phyloP scores from a whole-genome alignment of 495 filamentous ascomycete genomes.

The Podospora pseudoanserina region DNA sequence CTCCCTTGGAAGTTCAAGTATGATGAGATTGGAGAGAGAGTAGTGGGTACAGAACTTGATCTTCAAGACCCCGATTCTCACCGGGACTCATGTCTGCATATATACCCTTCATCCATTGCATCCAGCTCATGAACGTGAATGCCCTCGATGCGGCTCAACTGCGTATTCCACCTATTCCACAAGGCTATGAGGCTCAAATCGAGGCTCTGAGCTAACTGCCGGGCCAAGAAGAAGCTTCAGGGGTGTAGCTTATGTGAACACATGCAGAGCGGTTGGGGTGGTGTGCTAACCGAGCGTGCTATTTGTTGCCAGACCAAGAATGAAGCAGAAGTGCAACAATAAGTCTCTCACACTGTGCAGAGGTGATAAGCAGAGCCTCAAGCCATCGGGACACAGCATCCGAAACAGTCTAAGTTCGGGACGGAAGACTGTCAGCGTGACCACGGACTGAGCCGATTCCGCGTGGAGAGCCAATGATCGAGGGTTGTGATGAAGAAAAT shows the following conservation, averaged over 20 bases:
- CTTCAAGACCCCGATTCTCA: background rate
- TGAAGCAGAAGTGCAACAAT: background rate
- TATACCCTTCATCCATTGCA: background rate
- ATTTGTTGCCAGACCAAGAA: background rate
- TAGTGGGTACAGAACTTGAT: background rate
- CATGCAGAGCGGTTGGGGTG: background rate
- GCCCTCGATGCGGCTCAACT: background rate
- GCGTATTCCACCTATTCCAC: background rate
- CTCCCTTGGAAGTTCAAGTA: background rate
- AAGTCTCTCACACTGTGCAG: background rate
- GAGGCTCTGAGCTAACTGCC: background rate
- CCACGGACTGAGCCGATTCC: background rate
- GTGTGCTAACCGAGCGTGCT: background rate
- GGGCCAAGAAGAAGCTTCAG: background rate
- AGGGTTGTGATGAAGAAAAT: background rate
- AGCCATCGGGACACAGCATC: background rate
- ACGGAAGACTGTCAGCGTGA: background rate
- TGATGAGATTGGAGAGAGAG: background rate
- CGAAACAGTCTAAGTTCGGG: conserved; percentile 5
- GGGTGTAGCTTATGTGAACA: background rate
- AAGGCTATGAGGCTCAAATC: background rate
- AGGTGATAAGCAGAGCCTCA: background rate
- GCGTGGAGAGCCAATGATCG: background rate
- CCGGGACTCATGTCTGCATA: background rate
- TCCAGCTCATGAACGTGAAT: background rate